Base-by-base conservation (phyloP, 768 basidiomycete genomes). In the Rhodotorula kratochvilovae region DNA sequence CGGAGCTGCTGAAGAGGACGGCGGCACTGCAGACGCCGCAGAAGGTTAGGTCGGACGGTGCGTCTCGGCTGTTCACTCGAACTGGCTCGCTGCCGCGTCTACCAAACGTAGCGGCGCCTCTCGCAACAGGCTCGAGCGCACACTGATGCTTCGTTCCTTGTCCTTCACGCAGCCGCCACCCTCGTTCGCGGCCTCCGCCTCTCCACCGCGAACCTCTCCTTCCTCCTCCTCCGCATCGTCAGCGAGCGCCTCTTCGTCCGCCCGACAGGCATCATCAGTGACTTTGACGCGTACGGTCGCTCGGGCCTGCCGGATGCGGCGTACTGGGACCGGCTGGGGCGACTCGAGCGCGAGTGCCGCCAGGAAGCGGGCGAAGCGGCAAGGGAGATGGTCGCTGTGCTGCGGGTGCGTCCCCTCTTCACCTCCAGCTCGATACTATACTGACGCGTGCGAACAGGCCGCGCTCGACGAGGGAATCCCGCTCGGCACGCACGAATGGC, bases 401-500 rank as follows among this genome's bases (percentile, higher is more conserved):
- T 65, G 4, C 25, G 11, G 29, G 63, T 65, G 27, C 55, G 45
- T 56, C 31, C 15, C 11, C 7, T 23, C 10, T 23, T 55, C 13
- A 23, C 35, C 35, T 16, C 8, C 51, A 17, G 25, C 39, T 27
- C 11, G 2, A 31, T 21, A 27, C n/a, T 36, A 2, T 8, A 1
- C 61, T 63, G 11, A 46, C 19, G 33, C 56, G 58, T 16, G 42
- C 42, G 42, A 42, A 16, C 63, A 65, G 63, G 63, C 33, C 10
- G 35, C 29, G 15, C 43, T 65, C 33, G 8, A 45, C 11, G 10
- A 39, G 13, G 63, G 45, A 13, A 36, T 57, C 27, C 45, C 63
- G 31, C 63, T 65, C 55, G 63, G 63, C 6, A 57, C 55, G 21
- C 63, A 65, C 46, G 35, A 35, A 12, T 65, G 63, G 63, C 55